Evolutionary conservation across 352 stramenopile genomes (phyloP), one percentile per base, ranked within the genome.

Genomic region (Globisporangium sylvaticum): DNA sequence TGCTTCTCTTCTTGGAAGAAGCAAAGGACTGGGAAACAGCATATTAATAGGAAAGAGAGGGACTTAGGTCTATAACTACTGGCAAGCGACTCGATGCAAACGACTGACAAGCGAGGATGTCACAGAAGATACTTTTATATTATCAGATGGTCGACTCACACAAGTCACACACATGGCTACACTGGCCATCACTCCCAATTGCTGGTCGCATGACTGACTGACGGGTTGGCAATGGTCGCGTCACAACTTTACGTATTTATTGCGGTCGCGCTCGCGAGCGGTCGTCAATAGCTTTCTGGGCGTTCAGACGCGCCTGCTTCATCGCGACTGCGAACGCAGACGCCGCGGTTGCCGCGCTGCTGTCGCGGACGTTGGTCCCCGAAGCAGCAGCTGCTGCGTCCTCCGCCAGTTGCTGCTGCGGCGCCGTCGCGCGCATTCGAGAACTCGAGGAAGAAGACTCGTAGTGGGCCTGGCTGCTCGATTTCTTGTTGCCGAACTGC

Each of bases 251-350:
- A 37, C 24, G 2, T n/a, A 58, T 6, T 58, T 22, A 39, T 25
- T 59, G 53, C 25, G 18, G 56, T 8, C 10, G 25, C 63, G 25
- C 63, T 14, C 58, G 44, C 15, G 79, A 70, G 31, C 79, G 79
- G 58, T 87, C 79, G 52, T 87, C 77, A 20, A 87, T 75, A 6
- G 79, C 79, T 50, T 84, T 84, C 53, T 92, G 84, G 20, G 84
- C 81, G 59, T 90, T 90, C 27, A 92, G 66, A 44, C 84, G 79
- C 39, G 84, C 81, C 66, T 92, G 80, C 66, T 92, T 92, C 84
- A 92, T 92, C 14, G 84, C 84, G 9, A 92, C 68, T 32, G 84
- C 84, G 70, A 92, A 92, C 10, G 84, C 84, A 1, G 80, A 90
- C 29, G 81, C 81, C 14, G 84, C 81, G 9, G 69, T 82, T 64